phyloP scores from a whole-genome alignment of 164 flowering plant species.

The Liriodendron chinense region DNA sequence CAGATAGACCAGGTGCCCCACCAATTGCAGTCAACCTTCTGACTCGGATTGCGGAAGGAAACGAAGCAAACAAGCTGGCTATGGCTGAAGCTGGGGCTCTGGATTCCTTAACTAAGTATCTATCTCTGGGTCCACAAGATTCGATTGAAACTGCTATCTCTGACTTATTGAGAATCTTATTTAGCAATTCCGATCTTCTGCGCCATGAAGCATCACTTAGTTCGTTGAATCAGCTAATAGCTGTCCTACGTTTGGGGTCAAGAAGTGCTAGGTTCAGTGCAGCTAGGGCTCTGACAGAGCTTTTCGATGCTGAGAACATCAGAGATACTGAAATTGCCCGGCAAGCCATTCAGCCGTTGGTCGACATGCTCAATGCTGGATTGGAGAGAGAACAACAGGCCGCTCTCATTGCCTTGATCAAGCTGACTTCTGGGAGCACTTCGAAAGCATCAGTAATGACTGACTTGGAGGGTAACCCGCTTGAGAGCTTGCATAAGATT shows the following conservation, averaged over 20 bases:
- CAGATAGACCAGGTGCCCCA: constrained; percentile 87
- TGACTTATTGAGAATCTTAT: constrained; percentile 65
- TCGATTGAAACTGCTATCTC: constrained; percentile 61
- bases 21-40: constrained; percentile 61
- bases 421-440: constrained; percentile 53
- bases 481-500: constrained; percentile 54
- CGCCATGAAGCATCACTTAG: constrained; percentile 61
- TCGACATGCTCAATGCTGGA: constrained; percentile 69
- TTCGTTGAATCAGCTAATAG: constrained; percentile 73
- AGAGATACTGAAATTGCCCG: constrained; percentile 63
- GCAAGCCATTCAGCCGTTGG: constrained; percentile 74
- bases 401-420: constrained; percentile 60
- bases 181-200: constrained; percentile 59
- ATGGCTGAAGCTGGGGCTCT: constrained; percentile 91
- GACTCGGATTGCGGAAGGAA: constrained; percentile 68
- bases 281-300: constrained; percentile 65
- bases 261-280: constrained; percentile 73
- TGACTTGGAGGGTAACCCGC: constrained; percentile 61
- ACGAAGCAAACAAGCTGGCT: constrained; percentile 67
- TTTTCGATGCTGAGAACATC: constrained; percentile 70
- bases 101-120: constrained; percentile 74
- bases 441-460: constrained; percentile 42
- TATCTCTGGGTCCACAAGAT: constrained; percentile 85
- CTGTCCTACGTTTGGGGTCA: constrained; percentile 79
- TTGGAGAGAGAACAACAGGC: constrained; percentile 67